A percentile compares a stretch with the other conserved stretches of the same genome.
Evolutionary conservation across 2,329 filamentous ascomycete species (phyloP).

Genomic region (Paracamarosporium sp.): DNA sequence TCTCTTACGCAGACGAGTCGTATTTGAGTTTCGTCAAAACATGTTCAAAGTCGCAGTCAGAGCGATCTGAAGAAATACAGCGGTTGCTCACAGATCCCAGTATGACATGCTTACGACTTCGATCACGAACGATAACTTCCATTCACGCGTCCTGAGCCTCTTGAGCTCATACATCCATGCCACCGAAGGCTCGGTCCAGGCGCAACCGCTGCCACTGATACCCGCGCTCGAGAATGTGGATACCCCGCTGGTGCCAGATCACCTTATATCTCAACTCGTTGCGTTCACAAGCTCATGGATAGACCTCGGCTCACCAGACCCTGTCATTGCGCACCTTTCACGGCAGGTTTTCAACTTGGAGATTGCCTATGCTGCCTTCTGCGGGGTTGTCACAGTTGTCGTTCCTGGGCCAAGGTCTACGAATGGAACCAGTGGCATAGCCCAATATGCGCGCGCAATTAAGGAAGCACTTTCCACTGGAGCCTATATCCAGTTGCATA

Average conservation of each 20-base stretch:
- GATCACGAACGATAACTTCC: conserved; percentile 78
- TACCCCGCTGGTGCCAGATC: conserved; percentile 73
- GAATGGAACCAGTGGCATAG: conserved; percentile 62
- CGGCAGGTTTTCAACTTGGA: conserved; percentile 90
- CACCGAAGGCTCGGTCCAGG: conserved; percentile 45
- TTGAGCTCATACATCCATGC: conserved; percentile 62
- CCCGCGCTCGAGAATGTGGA: conserved; percentile 79
- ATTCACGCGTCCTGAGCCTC: conserved; percentile 69
- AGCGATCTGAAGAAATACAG: not conserved
- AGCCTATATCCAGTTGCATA: conserved; percentile 77
- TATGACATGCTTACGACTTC: conserved; percentile 81
- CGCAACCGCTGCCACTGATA: conserved; percentile 54
- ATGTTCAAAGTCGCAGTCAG: not conserved
- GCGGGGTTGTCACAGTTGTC: conserved; percentile 83
- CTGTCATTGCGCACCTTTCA: conserved; percentile 83
- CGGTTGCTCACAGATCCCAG: conserved; percentile 52
- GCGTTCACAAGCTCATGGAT: conserved; percentile 91
- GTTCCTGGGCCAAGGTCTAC: conserved; percentile 78
- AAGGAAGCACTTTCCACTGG: conserved; percentile 79
- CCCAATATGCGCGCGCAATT: conserved; percentile 84
- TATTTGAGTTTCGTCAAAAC: not conserved
- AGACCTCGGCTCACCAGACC: conserved; percentile 82
- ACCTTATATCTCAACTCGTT: conserved; percentile 74
- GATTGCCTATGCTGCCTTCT: conserved; percentile 94
- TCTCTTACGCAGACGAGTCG: not conserved